Percentiles rank a stretch among this genome's conserved stretches.
phyloP scores from a whole-genome alignment of 306 rosid species.

The Spatholobus suberectus region DNA sequence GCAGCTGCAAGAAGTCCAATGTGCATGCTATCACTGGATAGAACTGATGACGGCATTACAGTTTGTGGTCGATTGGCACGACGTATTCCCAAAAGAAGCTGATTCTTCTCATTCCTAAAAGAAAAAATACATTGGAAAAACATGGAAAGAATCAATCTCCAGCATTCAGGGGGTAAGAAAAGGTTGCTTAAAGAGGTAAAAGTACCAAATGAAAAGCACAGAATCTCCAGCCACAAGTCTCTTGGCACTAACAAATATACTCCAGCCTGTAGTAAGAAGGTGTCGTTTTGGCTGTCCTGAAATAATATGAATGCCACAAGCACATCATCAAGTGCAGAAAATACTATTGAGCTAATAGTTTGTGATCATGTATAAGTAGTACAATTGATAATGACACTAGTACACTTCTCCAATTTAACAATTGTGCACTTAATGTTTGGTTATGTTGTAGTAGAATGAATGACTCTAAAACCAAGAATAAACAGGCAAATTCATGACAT shows the following conservation, averaged over 20 bases:
- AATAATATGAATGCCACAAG: conserved; percentile 42
- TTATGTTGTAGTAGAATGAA: not conserved
- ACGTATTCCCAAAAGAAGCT: conserved; percentile 89
- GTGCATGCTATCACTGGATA: conserved; percentile 97
- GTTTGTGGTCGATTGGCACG: conserved; percentile 90
- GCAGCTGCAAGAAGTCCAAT: conserved; percentile 98
- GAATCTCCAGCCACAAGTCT: conserved; percentile 95
- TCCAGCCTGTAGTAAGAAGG: conserved; percentile 97
- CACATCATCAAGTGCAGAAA: conserved; percentile 37
- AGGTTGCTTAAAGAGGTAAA: conserved; percentile 3
- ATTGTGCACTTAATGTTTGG: conserved; percentile 4
- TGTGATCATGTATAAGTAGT: not conserved
- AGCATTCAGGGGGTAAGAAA: conserved; percentile 5
- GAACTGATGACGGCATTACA: conserved; percentile 91
- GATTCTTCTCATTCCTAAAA: conserved; percentile 91
- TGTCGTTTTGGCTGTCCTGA: conserved; percentile 98
- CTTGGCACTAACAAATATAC: conserved; percentile 96
- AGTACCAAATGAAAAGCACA: conserved; percentile 91
- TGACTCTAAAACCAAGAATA: conserved; percentile 31
- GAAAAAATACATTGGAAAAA: conserved; percentile 28
- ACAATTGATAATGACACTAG: not conserved
- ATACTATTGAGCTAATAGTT: not conserved
- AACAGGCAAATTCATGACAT: not conserved
- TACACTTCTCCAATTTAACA: not conserved
- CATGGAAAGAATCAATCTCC: conserved; percentile 12